Evolutionary conservation across 176 grass and related monocot genomes (phyloP), one percentile per base, ranked within the genome.

Genomic region (Echinochloa phyllopogon): DNA sequence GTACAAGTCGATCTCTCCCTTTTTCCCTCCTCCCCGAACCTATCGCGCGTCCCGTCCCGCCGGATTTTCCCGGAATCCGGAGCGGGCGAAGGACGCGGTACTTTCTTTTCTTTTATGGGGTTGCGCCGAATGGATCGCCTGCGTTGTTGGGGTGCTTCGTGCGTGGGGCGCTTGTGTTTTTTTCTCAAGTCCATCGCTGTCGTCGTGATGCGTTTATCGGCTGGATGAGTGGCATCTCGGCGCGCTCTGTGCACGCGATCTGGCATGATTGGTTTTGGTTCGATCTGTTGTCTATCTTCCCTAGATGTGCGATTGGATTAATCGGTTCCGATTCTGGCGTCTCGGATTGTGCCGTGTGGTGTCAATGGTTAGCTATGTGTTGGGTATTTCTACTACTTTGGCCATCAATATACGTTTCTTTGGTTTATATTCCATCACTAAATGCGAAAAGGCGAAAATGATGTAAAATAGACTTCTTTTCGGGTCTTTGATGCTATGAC

Each of bases 1-100:
- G 84, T 90, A 83, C 48, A 20, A 20, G 0, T 53, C 45, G 38
- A 71, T 16, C 40, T 27, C 71, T 70, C 27, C 24, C 29, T 20
- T 29, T 33, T 29, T 0, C 13, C 70, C n/a, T 39, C 45, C 25
- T 1, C 12, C 12, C 8, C 40, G 16, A 42, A n/a, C 4, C 36
- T 12, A 56, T n/a, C 36, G 4, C 13, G 38, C 0, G 14, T 13
- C 2, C 50, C 8, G 9, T 20, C 1, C 10, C 48, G 2, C 39
- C 17, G 20, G 40, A 68, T 6, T 13, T 17, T 85, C 40, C 23
- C 10, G 39, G 49, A 27, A 82, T 41, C 42, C 6, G 38, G 36
- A 60, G 33, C 48, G 33, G 36, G 20, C 36, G 61, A 24, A 81
- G 47, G 78, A 50, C 2, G 20, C 63, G 48, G 48, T 40, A 55